Percentiles rank a stretch among this genome's conserved stretches.
These are phyloP conservation scores for Claviceps capensis DNA, from an alignment of 2,329 filamentous ascomycete species.

Conservation along the genomic window DNA sequence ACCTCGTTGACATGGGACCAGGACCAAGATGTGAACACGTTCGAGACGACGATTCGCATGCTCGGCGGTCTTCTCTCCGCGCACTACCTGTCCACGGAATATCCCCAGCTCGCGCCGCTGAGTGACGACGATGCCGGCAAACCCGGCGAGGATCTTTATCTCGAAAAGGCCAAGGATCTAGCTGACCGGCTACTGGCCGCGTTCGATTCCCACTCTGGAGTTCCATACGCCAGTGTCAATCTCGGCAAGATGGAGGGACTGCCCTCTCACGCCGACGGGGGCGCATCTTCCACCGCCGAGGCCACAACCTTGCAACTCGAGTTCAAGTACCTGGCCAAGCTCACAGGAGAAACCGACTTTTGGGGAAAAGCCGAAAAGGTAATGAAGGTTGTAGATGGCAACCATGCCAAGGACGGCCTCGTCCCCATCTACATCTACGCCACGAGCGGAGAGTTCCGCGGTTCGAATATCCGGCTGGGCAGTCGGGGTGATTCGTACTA, in stretches of 20 bases:
- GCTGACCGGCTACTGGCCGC: constrained; percentile 77
- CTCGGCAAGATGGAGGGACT: constrained; percentile 64
- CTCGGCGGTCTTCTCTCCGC: constrained; percentile 83
- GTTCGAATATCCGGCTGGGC: constrained; percentile 77
- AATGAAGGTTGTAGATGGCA: constrained; percentile 80
- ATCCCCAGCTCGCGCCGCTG: constrained; percentile 65
- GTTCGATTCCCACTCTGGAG: constrained; percentile 73
- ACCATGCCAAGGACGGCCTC: constrained; percentile 65
- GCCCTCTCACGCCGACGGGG: constrained; percentile 68
- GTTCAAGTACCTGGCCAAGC: constrained; percentile 90
- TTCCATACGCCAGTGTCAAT: constrained; percentile 86
- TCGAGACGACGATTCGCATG: constrained; percentile 97
- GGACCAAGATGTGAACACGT: constrained; percentile 91
- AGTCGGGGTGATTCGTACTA: constrained; percentile 97
- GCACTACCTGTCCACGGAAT: constrained; percentile 81
- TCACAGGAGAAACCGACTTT: constrained; percentile 84
- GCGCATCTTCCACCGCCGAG: constrained; percentile 88
- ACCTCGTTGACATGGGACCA: constrained; percentile 74
- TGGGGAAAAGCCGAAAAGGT: constrained; percentile 88
- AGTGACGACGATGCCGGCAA: constrained; percentile 56
- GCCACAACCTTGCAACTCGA: constrained; percentile 86
- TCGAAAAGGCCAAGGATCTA: constrained; percentile 90
- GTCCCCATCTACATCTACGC: constrained; percentile 86
- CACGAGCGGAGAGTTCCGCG: constrained; percentile 63
- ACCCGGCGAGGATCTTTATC: constrained; percentile 76